A percentile compares a stretch with the other conserved stretches of the same genome.
These are phyloP conservation scores for Abrus pulchellus DNA, from an alignment of 306 rosid species.

Conservation along the genomic window DNA sequence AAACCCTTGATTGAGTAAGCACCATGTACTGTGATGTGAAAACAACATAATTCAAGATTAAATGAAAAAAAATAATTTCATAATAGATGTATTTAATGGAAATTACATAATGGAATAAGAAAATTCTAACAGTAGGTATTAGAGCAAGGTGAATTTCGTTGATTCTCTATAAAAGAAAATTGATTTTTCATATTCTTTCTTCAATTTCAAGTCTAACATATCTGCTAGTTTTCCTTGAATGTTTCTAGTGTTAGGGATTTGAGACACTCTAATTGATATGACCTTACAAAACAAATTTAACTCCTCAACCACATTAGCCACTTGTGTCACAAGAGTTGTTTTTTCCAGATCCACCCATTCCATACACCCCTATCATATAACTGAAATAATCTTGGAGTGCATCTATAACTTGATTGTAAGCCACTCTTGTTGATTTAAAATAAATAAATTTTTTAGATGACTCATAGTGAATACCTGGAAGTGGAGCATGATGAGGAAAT, in stretches of 20 bases:
- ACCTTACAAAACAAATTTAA: neutral
- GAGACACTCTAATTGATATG: conserved; percentile 21
- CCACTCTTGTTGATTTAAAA: conserved; percentile 40
- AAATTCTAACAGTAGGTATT: too few species aligned
- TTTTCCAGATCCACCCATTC: conserved; percentile 45
- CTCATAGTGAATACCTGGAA: neutral
- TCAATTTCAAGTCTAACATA: neutral
- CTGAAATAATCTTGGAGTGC: conserved; percentile 31
- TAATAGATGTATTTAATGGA: too few species aligned
- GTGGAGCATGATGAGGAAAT: conserved; percentile 30
- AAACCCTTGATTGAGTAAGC: too few species aligned
- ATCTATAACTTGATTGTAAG: conserved; percentile 19
- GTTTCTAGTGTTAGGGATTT: neutral
- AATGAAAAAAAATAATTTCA: too few species aligned
- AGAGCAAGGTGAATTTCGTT: too few species aligned
- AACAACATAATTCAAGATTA: too few species aligned
- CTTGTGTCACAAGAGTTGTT: conserved; percentile 39
- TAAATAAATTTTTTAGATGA: conserved; percentile 5
- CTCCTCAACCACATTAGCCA: conserved; percentile 4
- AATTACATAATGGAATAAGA: too few species aligned
- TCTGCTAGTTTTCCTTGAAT: conserved; percentile 14
- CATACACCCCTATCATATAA: conserved; percentile 40
- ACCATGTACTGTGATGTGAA: too few species aligned
- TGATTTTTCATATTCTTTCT: conserved; percentile 8
- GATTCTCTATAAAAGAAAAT: too few species aligned